phyloP scores from a whole-genome alignment of 208 protist genomes.

The Leishmania guyanensis region DNA sequence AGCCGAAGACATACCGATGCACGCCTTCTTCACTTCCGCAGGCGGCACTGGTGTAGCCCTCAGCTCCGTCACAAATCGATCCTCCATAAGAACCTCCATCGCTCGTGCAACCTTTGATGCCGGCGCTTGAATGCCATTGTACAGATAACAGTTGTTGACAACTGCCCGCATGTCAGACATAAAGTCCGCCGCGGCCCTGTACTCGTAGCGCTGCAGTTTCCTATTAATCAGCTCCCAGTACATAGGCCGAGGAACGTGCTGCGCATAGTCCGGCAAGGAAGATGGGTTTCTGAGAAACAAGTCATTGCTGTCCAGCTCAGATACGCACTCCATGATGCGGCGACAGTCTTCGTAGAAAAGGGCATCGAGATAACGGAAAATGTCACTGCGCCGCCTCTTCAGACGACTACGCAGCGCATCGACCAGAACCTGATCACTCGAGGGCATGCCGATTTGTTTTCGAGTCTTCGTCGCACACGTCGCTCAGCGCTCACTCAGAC shows the following conservation, averaged over 20 bases:
- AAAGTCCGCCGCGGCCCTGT: constrained; percentile 56
- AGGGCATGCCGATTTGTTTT: constrained; percentile 14
- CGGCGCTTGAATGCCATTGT: constrained; percentile 58
- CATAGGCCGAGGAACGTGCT: constrained; percentile 56
- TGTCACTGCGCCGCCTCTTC: constrained; percentile 55
- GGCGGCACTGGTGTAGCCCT: constrained; percentile 48
- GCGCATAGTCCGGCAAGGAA: constrained; percentile 49
- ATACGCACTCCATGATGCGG: constrained; percentile 37
- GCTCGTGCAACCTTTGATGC: constrained; percentile 45
- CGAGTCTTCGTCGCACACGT: not conserved
- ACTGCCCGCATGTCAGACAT: constrained; percentile 84
- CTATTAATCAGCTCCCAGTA: constrained; percentile 64
- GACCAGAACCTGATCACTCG: not conserved
- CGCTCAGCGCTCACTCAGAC: not conserved
- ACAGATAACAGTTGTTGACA: constrained; percentile 82
- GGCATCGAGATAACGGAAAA: constrained; percentile 54
- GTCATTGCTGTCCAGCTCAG: constrained; percentile 38
- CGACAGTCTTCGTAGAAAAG: constrained; percentile 70
- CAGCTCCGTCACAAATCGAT: constrained; percentile 77
- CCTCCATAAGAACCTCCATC: constrained; percentile 82
- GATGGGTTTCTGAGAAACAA: constrained; percentile 64
- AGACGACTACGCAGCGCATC: constrained; percentile 47
- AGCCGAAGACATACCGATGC: constrained; percentile 20
- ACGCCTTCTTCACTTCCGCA: constrained; percentile 35
- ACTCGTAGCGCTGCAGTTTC: constrained; percentile 71